phyloP scores from a whole-genome alignment of 1,139 yeast species.

The Arxiozyma slooffiae region DNA sequence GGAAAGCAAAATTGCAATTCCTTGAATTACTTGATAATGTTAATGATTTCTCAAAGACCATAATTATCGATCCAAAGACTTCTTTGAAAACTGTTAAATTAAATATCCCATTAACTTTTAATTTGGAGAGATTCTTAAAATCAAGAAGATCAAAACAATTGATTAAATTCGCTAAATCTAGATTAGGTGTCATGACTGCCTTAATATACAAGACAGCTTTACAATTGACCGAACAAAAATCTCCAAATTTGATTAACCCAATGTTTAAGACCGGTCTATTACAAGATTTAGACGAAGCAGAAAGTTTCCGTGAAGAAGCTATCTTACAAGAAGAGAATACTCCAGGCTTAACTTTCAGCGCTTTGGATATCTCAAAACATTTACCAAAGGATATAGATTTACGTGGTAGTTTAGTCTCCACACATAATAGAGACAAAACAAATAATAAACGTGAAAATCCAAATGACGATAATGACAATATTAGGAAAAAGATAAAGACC shows the following conservation, averaged over 20 bases:
- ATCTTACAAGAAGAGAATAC: slow-evolving; percentile 29
- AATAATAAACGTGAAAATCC: slow-evolving; percentile 14
- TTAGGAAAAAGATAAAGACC: slow-evolving; percentile 36
- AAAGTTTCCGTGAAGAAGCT: slow-evolving; percentile 30
- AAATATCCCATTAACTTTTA: slow-evolving; percentile 48
- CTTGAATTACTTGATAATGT: slow-evolving; percentile 16
- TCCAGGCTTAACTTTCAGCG: slow-evolving; percentile 35
- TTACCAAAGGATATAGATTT: slow-evolving; percentile 41
- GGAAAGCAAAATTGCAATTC: slow-evolving; percentile 39
- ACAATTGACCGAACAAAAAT: slow-evolving; percentile 45
- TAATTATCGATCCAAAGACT: slow-evolving; percentile 32
- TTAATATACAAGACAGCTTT: slow-evolving; percentile 55
- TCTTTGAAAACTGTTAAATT: slow-evolving; percentile 37
- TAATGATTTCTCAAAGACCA: slow-evolving; percentile 33
- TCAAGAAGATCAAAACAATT: slow-evolving; percentile 56
- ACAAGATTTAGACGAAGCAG: slow-evolving; percentile 35
- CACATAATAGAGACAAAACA: slow-evolving; percentile 26
- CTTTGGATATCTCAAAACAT: slow-evolving; percentile 43
- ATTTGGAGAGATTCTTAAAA: slow-evolving; percentile 59
- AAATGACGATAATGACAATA: slow-evolving; percentile 12
- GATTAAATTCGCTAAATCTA: slow-evolving; percentile 50
- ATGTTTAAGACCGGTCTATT: slow-evolving; percentile 31
- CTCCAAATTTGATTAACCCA: slow-evolving; percentile 37
- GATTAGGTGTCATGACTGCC: slow-evolving; percentile 64
- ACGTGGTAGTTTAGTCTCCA: slow-evolving; percentile 40